Evolutionary conservation across 2,329 filamentous ascomycete genomes (phyloP), one percentile per base, ranked within the genome.

Genomic region (Tolypocladium pustulatum): DNA sequence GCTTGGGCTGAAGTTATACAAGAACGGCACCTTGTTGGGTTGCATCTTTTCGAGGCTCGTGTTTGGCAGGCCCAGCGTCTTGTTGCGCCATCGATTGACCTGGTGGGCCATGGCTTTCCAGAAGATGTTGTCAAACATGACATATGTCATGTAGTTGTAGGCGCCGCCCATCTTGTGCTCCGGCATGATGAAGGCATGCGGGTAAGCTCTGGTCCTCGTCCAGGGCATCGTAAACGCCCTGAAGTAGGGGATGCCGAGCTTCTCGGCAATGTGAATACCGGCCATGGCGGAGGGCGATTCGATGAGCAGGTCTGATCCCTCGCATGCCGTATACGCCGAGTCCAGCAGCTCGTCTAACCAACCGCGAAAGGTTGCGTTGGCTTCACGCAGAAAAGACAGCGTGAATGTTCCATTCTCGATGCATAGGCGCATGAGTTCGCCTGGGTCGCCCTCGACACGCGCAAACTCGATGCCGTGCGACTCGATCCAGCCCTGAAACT

Each of bases 321-420:
- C 85, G 67, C 93, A 97, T 1, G 91, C 91, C 51, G 76, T 73
- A 85, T 89, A 97, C 0, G 91, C 87, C 20, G 91, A 92, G 20
- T 80, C 81, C 40, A 97, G 83, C 27, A 99, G 81, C 51, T 91
- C 89, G 65, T 97, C 92, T 22, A 99, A 86, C 92, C 94, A 99
- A n/a, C 86, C 88, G 57, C 94, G 88, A 73, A 97, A 97, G 65
- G 90, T 92, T 8, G 82, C 79, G 60, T 89, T 93, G 41, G 93
- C 92, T 71, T 97, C 92, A 60, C 84, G 87, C 58, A 99, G 76
- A 72, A 99, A 99, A 0, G 90, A 87, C 66, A 89, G 89, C 0
- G 94, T 97, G 69, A 99, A 99, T 75, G 96, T 97, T 67, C 94
- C 94, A 68, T 97, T 91, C 69, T 97, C 91, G 55, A 97, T 93